Base-by-base conservation (phyloP, 2,329 filamentous ascomycete genomes). In the Leptographium procerum region DNA sequence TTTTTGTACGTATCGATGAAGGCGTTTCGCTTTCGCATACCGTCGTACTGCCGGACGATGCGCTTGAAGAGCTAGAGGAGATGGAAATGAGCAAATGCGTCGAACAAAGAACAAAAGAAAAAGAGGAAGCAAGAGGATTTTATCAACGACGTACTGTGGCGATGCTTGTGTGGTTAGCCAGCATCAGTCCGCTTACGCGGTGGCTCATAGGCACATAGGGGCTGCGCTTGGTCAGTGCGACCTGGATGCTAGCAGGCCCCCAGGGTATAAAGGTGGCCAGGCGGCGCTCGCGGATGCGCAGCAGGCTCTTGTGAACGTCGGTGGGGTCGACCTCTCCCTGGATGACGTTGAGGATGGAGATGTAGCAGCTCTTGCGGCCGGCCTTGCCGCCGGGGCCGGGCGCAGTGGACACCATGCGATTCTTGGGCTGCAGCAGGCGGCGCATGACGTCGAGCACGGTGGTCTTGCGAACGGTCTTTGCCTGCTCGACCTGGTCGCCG, bases 391-490 rank as follows among this genome's bases (percentile, higher is more conserved):
- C 59, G 8, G 54, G 58, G 67, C 88, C 89, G 1, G 92, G 91
- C 59, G 91, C 87, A 26, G 94, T 96, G 28, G 91, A 96, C 52
- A 99, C 94, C 94, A 99, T 99, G 70, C 95, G 86, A 73, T 99
- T 99, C 79, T 99, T 99, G 45, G 94, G 94, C 73, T 99, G 95
- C 60, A 99, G 77, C 28, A 99, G 77, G 60, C 94, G 83, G 59
- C 94, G 85, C 94, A 99, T 99, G 62, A 99, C 95, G 70, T 99
- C 94, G 47, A 99, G 75, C 10, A 99, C 94, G 1, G 94, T 99
- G 2, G 95, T 99, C 75, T 97, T 99, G 62, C 95, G 89, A 36
- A 99, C 91, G 1, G 92, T 96, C 78, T 96, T 96, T 58, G 92
- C 94, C 71, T 96, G 89, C 69, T 96, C 92, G 58, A 99, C 89